Base-by-base conservation (phyloP, 2,329 filamentous ascomycete genomes). In the Periconia macrospinosa region DNA sequence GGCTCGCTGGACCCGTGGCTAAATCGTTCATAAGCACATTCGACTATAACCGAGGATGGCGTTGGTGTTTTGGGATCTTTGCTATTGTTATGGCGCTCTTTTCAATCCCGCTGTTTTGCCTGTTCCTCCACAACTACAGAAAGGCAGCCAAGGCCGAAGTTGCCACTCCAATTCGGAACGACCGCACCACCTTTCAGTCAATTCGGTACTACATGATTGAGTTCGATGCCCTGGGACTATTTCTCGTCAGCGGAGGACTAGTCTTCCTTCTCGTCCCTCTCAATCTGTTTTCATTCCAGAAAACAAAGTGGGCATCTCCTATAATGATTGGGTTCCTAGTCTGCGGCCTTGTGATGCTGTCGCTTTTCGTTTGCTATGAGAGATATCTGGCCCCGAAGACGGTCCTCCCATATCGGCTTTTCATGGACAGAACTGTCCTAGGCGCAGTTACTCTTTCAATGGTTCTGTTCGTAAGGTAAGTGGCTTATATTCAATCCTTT, bases 51-150 rank as follows among this genome's bases (percentile, higher is more conserved):
- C 74, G 79, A 2, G 75, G 79, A 1, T 89, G 83, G 82, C 79
- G 84, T 33, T 90, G 87, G 87, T 84, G 78, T 1, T 89, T 85
- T 63, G 87, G 85, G 18, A 78, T 80, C 62, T 89, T 86, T 68
- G 85, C 90, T 54, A 77, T 90, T 52, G 75, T 85, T 9, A 86
- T 86, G 0, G 70, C 79, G 45, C 78, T 87, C 17, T 81, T 81
- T 15, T 56, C 46, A 6, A 30, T 85, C 6, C 88, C 88, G 0
- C 75, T 90, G 8, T 81, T 82, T 17, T 66, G 77, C 8, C 73
- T 88, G 1, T 75, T 89, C 49, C 71, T 10, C 56, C 65, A 77
- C 54, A 86, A 88, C 58, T 79, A 86, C 54, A 71, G 71, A 44
- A 87, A 86, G 65, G 88, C 87, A 2, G 75, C 75, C 53, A 79